A percentile compares a stretch with the other conserved stretches of the same genome.
These are phyloP conservation scores for Cydonia oblonga DNA, from an alignment of 331 rosid species.

Conservation along the genomic window DNA sequence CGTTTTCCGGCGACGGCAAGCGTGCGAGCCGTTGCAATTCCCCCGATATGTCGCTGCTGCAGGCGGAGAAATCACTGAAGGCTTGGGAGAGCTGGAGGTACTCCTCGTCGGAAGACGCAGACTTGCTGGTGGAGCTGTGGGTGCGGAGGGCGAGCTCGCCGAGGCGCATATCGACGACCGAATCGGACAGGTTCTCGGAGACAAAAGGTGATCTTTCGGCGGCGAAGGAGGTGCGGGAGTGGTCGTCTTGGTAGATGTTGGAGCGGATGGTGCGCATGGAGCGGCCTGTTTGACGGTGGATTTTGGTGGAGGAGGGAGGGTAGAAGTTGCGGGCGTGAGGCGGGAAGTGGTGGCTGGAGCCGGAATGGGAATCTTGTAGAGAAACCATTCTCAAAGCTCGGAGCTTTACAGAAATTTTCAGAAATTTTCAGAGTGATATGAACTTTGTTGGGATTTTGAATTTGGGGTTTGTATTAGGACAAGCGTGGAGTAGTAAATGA, in stretches of 20 bases:
- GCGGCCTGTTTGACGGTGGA: constrained; percentile 58
- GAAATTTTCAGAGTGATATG: not conserved
- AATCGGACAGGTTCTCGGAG: constrained; percentile 68
- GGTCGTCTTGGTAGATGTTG: constrained; percentile 51
- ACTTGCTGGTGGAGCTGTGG: constrained; percentile 20
- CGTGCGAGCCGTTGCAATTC: constrained; percentile 74
- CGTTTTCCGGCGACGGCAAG: constrained; percentile 46
- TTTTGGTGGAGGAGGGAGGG: constrained; percentile 32
- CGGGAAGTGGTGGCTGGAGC: constrained; percentile 51
- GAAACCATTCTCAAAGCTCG: constrained; percentile 53
- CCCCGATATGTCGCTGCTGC: constrained; percentile 89
- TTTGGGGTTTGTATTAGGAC: not conserved
- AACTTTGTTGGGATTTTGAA: not conserved
- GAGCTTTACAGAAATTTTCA: not conserved
- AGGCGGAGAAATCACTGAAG: constrained; percentile 78
- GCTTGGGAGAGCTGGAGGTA: constrained; percentile 72
- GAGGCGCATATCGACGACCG: constrained; percentile 77
- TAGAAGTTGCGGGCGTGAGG: constrained; percentile 28
- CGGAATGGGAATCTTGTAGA: constrained; percentile 55
- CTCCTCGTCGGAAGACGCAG: constrained; percentile 39
- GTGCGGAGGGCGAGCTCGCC: constrained; percentile 69
- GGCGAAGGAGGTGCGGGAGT: constrained; percentile 27
- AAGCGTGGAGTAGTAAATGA: not conserved
- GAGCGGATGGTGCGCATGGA: constrained; percentile 94
- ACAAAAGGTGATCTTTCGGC: constrained; percentile 41